Percentiles rank a stretch among this genome's conserved stretches.
Conservation (phyloP, 2,329 filamentous ascomycete genomes). For the Claviceps digitariae region DNA sequence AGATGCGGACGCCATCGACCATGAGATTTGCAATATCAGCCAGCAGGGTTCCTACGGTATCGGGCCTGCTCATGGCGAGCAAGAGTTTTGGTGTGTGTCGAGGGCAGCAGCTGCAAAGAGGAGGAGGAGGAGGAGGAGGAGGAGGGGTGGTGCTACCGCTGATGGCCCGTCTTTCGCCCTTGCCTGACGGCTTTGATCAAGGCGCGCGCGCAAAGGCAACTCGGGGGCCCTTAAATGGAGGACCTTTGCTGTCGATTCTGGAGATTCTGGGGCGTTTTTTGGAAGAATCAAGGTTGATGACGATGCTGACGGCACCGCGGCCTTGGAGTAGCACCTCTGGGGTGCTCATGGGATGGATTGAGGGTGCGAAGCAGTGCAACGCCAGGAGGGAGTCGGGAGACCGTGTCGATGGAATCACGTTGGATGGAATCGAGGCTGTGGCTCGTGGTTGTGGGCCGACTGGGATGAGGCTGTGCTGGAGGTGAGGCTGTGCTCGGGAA, state of each 20-base stretch:
- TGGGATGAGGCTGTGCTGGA: not conserved
- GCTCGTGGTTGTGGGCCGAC: not conserved
- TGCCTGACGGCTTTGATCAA: too few species aligned
- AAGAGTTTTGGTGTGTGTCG: not conserved
- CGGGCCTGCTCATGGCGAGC: slow-evolving; percentile 24
- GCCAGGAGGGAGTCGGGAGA: not conserved
- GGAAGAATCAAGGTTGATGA: not conserved
- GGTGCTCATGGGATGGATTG: not conserved
- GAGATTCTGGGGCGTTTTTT: not conserved
- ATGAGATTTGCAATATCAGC: slow-evolving; percentile 42
- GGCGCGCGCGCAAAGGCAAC: not conserved
- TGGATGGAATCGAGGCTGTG: not conserved
- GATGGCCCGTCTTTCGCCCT: not conserved
- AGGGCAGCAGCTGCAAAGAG: not conserved
- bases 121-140: too few species aligned
- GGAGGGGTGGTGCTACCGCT: not conserved
- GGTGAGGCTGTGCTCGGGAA: not conserved
- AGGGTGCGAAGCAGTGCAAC: not conserved
- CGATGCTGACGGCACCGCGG: not conserved
- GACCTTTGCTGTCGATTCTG: too few species aligned
- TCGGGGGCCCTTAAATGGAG: too few species aligned
- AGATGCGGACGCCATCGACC: slow-evolving; percentile 37
- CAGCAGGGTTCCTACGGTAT: slow-evolving; percentile 45
- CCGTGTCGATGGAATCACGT: not conserved
- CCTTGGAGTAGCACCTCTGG: not conserved